Conservation (phyloP, 306 rosid genomes). For the Potentilla sterilis region DNA sequence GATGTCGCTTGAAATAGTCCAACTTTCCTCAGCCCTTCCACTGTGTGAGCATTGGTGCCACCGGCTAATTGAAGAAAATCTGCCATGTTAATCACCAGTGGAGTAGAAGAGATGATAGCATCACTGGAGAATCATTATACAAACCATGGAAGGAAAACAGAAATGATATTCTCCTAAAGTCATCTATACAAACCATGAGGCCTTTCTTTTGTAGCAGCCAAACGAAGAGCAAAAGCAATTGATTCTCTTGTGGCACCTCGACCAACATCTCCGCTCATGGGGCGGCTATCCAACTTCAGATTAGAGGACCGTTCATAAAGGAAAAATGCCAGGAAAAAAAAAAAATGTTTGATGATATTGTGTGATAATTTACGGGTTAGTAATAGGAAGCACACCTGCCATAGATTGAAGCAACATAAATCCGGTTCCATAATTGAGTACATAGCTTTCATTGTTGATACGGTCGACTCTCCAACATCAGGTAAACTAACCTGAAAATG, state of each 20-base stretch:
- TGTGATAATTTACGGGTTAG: not conserved
- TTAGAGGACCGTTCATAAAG: conserved; percentile 16
- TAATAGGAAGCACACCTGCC: conserved; percentile 62
- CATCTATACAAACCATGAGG: conserved; percentile 61
- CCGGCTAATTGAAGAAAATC: conserved; percentile 96
- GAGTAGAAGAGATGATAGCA: not conserved
- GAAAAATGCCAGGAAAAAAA: conserved; percentile 9
- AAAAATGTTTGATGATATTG: conserved; percentile 17
- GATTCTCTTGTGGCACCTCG: conserved; percentile 88
- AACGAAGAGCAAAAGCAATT: conserved; percentile 64
- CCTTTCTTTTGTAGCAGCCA: conserved; percentile 53
- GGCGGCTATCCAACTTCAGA: conserved; percentile 87
- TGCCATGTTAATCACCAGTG: conserved; percentile 21
- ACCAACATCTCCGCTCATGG: conserved; percentile 97
- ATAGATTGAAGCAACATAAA: conserved; percentile 62
- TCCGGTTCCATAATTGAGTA: conserved; percentile 66
- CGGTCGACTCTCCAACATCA: conserved; percentile 59
- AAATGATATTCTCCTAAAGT: conserved; percentile 3
- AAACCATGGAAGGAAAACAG: not conserved
- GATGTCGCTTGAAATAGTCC: conserved; percentile 55
- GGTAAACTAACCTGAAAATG: conserved; percentile 80
- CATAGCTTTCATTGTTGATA: conserved; percentile 65
- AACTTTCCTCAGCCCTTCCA: conserved; percentile 66
- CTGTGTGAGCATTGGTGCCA: conserved; percentile 89
- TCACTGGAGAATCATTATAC: too few relatives aligned